Base-by-base conservation (phyloP, 768 basidiomycete genomes). In the Exidia glandulosa region DNA sequence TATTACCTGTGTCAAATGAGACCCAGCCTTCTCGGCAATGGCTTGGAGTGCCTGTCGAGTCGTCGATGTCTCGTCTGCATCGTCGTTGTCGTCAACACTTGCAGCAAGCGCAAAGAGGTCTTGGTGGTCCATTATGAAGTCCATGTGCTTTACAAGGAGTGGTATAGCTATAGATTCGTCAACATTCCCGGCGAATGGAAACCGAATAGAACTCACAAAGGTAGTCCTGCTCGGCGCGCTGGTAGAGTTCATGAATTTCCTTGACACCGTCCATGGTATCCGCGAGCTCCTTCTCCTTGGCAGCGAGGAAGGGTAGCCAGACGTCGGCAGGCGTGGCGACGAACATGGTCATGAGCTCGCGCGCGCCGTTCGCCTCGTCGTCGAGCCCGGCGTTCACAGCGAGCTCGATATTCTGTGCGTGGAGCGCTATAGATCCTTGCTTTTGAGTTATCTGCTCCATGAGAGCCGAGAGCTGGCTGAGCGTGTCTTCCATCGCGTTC, bases 161-260 rank as follows among this genome's bases (percentile, higher is more conserved):
- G 86, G 80, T 36, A 93, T 85, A n/a, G 89, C 90, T 92, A 69
- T 57, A 64, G 60, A 37, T 60, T 56, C 61, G 57, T 68, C 59
- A 68, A 57, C 60, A 66, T 32, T 65, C 55, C 32, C 64, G 29
- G 32, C 56, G 60, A 60, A 33, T 13, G 34, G 37, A 52, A 56
- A 50, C n/a, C 45, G 25, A 37, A 58, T n/a, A 7, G 58, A 32
- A 78, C 89, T 67, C 70, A 92, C 91, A 92, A 34, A 92, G 69
- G 70, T 91, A 92, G 66, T 93, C 91, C 10, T 69, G 72, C 65
- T 86, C 86, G 25, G 91, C 90, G 34, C 78, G 78, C 37, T 75
- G 72, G 68, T 85, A 92, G 37, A 87, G 65, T 16, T 77, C 75
- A 60, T 90, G 70, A 41, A 91, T 66, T 50, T 83, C 82, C 48